phyloP scores from a whole-genome alignment of 179 eudicot species.

The Actinidia chinensis region DNA sequence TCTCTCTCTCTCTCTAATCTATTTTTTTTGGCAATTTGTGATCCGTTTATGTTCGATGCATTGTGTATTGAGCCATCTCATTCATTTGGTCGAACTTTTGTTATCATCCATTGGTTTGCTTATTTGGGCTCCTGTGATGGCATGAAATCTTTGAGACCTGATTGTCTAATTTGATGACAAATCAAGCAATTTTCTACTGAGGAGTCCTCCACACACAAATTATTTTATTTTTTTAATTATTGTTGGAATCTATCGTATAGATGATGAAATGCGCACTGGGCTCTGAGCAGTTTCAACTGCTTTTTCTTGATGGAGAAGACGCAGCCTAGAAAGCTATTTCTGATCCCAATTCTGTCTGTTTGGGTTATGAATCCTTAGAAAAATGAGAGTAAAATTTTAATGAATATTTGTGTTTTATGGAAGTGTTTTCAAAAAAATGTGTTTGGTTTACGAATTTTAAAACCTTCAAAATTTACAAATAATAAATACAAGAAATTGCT shows the following conservation, averaged over 20 bases:
- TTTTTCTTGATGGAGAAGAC: constrained; percentile 32
- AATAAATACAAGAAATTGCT: too few relatives aligned
- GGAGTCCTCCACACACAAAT: constrained; percentile 13
- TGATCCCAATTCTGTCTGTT: not conserved
- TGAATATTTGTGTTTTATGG: too few relatives aligned
- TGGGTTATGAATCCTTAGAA: too few relatives aligned
- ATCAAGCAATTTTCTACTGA: constrained; percentile 39
- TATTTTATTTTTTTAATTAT: not conserved
- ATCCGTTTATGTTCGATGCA: not conserved
- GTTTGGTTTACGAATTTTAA: too few relatives aligned
- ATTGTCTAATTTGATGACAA: constrained; percentile 47
- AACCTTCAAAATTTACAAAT: too few relatives aligned
- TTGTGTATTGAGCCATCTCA: not conserved
- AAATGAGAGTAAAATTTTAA: too few relatives aligned
- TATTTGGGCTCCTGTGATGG: constrained; percentile 35
- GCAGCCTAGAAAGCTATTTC: constrained; percentile 52
- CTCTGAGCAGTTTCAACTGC: constrained; percentile 41
- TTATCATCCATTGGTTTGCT: not conserved
- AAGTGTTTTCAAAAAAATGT: too few relatives aligned
- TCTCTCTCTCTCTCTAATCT: too few relatives aligned
- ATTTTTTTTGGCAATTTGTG: too few relatives aligned
- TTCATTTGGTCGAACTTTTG: not conserved
- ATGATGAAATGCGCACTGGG: constrained; percentile 55
- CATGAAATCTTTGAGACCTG: constrained; percentile 55
- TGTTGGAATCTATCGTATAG: not conserved